These are phyloP conservation scores for Erodium moschatum DNA, from an alignment of 441 rosid genomes.

Conservation along the genomic window DNA sequence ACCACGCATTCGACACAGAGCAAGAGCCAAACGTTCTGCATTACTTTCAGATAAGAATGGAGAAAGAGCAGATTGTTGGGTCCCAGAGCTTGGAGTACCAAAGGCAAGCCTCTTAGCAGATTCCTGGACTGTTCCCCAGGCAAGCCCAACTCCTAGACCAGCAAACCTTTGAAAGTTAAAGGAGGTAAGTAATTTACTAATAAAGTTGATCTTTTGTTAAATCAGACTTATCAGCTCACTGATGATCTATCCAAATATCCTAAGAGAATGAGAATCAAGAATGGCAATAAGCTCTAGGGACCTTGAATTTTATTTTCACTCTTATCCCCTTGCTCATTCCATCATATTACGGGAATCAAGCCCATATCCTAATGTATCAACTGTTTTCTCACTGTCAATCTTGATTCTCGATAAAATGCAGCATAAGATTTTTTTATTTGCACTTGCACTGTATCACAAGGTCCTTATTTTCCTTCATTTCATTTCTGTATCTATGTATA, in stretches of 20 bases:
- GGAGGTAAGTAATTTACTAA: conserved; percentile 26
- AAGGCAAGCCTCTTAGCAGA: conserved; percentile 67
- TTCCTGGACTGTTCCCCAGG: conserved; percentile 91
- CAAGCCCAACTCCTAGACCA: conserved; percentile 93
- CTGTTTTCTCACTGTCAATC: not conserved
- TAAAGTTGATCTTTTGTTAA: not conserved
- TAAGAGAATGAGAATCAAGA: not conserved
- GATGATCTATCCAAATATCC: not conserved
- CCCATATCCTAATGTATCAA: not conserved
- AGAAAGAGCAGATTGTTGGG: conserved; percentile 54
- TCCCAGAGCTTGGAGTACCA: conserved; percentile 47
- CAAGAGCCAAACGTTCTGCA: conserved; percentile 85
- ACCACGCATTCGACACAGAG: conserved; percentile 91
- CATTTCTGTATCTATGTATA: not conserved
- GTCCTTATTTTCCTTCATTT: not conserved
- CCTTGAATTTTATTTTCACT: not conserved
- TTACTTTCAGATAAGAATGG: conserved; percentile 69
- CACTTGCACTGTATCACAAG: no score
- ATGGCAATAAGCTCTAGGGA: not conserved
- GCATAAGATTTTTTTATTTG: no score
- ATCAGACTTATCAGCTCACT: not conserved
- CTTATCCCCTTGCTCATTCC: not conserved
- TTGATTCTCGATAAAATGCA: not conserved
- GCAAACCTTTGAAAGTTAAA: conserved; percentile 71
- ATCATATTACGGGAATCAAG: not conserved